Conservation (phyloP, 176 grass and related monocot species). For the Musa troglodytarum region DNA sequence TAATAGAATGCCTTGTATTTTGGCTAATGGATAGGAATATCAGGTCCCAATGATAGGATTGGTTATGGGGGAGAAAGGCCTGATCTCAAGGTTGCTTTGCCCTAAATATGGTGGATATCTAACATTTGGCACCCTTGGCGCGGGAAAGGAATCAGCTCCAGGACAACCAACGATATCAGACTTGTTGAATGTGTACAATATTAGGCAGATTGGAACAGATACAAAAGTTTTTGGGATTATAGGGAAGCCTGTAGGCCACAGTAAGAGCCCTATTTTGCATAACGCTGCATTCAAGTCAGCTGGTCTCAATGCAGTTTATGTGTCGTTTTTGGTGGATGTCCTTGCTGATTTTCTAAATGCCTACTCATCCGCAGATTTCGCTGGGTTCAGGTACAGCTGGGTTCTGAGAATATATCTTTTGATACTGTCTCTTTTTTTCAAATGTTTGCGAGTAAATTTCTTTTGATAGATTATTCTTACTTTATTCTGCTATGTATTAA, state of each 20-base stretch:
- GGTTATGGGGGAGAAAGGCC: conserved; percentile 88
- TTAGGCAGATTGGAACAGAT: conserved; percentile 56
- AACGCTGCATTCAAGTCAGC: conserved; percentile 81
- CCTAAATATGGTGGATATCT: conserved; percentile 88
- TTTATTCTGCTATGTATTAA: not conserved
- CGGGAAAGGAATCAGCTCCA: conserved; percentile 67
- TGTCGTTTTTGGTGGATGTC: conserved; percentile 90
- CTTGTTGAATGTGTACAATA: conserved; percentile 71
- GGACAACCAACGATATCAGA: conserved; percentile 64
- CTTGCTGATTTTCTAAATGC: conserved; percentile 67
- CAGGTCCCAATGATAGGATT: conserved; percentile 91
- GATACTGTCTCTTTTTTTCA: conserved; percentile 5
- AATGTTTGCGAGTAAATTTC: not conserved
- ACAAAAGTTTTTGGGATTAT: conserved; percentile 87
- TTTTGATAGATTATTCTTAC: not conserved
- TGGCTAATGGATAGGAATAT: conserved; percentile 80
- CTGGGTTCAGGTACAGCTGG: conserved; percentile 68
- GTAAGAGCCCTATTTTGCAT: conserved; percentile 92
- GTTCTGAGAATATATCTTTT: not conserved
- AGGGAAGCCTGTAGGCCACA: conserved; percentile 85
- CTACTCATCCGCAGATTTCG: conserved; percentile 87
- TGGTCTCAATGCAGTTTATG: conserved; percentile 86
- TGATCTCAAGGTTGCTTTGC: conserved; percentile 85
- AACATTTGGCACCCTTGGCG: conserved; percentile 68
- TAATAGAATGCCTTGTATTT: conserved; percentile 30